Evolutionary conservation across 257 asterid genomes (phyloP), one percentile per base, ranked within the genome.

Genomic region (Nicotiana attenuata): DNA sequence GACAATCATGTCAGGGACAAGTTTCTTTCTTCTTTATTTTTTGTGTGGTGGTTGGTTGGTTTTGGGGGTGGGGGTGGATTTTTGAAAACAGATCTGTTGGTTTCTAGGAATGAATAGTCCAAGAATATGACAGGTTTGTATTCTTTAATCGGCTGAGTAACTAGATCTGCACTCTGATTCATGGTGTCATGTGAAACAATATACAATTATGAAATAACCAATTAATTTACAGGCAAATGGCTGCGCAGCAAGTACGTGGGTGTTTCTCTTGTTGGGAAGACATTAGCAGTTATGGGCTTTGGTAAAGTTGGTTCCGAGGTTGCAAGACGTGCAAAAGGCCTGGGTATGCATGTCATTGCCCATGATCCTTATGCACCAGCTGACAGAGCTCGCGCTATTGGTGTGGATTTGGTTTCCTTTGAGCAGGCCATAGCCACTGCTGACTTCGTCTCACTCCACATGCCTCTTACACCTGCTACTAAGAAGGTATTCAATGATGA

Each of bases 311-410:
- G 92, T 59, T 89, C 92, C 8, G 91, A 89, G 75, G 92, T 89
- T 76, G 92, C 92, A 31, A 88, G 99, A 56, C 95, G 99, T 19
- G 99, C 99, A 2, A 96, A 94, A 81, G 99, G 99, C 69, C 97
- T 96, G 0, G 99, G 99, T 13, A 96, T 96, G 97, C 90, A 89
- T 73, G 97, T 96, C 10, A 87, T 96, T 75, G 96, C 99, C 28
- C 99, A 96, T 22, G 99, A 96, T 63, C 99, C 99, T 14, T 96
- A 96, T 87, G 97, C 99, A 69, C 98, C 99, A 11, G 97, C 99
- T 64, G 99, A 96, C 80, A 86, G 97, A 83, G 99, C 98, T 41
- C 97, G 97, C 0, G 99, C 99, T 16, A 81, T 90, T 56, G 99
- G 99, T 10, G 98, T 94, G 26, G 97, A 94, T 29, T 83, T 96